These are phyloP conservation scores for Claviceps arundinis DNA, from an alignment of 2,329 filamentous ascomycete genomes.

Conservation along the genomic window DNA sequence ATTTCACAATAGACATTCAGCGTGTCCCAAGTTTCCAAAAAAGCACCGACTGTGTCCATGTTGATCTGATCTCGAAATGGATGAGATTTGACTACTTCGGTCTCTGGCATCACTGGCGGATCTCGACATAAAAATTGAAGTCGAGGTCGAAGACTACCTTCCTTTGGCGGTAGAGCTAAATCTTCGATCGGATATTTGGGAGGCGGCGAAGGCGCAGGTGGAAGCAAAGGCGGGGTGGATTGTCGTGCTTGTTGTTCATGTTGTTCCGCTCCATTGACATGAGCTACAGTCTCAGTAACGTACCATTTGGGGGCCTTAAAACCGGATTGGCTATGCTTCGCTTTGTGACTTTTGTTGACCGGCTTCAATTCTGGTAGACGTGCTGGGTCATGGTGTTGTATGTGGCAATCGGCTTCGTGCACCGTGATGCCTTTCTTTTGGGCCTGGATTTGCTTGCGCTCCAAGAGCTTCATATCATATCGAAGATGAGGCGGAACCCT, in stretches of 20 bases:
- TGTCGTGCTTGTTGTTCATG: constrained; percentile 10
- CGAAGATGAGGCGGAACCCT: constrained; percentile 71
- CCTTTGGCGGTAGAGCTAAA: constrained; percentile 61
- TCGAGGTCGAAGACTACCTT: constrained; percentile 53
- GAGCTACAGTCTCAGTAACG: constrained; percentile 15
- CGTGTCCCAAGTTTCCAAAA: constrained; percentile 91
- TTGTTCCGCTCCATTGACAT: constrained; percentile 21
- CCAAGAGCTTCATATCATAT: constrained; percentile 65
- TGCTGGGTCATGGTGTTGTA: constrained; percentile 29
- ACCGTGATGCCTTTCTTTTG: constrained; percentile 44
- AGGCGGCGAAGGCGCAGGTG: constrained; percentile 51
- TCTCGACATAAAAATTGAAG: constrained; percentile 67
- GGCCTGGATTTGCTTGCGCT: constrained; percentile 59
- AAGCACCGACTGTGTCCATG: constrained; percentile 72
- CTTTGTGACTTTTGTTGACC: constrained; percentile 55
- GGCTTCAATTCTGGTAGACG: constrained; percentile 63
- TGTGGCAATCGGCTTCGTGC: constrained; percentile 29
- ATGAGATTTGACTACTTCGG: constrained; percentile 11
- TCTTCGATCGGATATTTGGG: constrained; percentile 96
- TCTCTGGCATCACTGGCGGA: constrained; percentile 36
- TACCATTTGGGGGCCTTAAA: constrained; percentile 32
- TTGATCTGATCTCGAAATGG: constrained; percentile 38
- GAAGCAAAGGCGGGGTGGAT: constrained; percentile 35
- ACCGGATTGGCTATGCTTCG: constrained; percentile 30
- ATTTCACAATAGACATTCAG: constrained; percentile 97